phyloP scores from a whole-genome alignment of 192 early-diverging fungal species.

The Tieghemiomyces parasiticus region DNA sequence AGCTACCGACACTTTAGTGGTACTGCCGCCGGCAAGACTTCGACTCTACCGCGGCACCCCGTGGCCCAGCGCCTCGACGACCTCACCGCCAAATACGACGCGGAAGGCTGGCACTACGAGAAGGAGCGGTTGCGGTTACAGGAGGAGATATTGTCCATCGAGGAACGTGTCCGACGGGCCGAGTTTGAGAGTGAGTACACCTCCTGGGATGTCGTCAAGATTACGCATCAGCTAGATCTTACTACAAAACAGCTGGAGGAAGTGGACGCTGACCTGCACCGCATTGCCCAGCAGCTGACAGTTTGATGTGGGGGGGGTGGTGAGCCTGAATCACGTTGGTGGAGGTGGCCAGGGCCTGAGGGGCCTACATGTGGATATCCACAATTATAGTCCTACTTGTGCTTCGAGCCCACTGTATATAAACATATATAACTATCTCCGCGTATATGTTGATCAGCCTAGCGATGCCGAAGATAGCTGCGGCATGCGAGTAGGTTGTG shows the following conservation, averaged over 20 bases:
- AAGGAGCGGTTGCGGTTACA: not conserved
- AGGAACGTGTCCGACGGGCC: not conserved
- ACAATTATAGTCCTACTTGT: no score
- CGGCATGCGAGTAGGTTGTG: no score
- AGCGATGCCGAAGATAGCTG: no score
- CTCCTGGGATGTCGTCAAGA: not conserved
- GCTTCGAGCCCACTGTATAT: no score
- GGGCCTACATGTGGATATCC: no score
- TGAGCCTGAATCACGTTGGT: no score
- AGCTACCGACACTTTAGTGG: no score
- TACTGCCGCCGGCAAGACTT: no score
- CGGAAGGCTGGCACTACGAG: not conserved
- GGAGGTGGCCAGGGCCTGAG: no score
- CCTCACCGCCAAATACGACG: not conserved
- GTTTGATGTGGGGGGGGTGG: no score
- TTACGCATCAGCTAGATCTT: not conserved
- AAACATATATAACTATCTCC: no score
- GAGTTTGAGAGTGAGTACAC: not conserved
- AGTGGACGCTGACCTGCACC: not conserved
- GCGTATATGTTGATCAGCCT: no score
- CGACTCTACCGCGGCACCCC: not conserved
- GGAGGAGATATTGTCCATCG: not conserved
- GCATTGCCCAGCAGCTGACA: not conserved
- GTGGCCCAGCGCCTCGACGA: not conserved
- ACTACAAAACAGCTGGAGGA: not conserved